phyloP scores from a whole-genome alignment of 2,329 filamentous ascomycete genomes.

The Pseudodiploospora longispora region DNA sequence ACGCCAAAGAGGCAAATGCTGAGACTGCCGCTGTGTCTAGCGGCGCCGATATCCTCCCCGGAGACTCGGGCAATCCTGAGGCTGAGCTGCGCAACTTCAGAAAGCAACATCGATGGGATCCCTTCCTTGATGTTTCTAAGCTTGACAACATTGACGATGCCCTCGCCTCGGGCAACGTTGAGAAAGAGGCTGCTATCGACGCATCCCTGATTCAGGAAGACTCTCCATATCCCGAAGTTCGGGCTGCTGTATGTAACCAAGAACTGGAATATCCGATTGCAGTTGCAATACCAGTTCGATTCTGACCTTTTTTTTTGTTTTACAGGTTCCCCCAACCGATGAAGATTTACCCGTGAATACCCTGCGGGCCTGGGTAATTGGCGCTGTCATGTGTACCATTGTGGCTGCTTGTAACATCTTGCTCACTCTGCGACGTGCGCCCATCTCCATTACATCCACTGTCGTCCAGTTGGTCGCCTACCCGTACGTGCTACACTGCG shows the following conservation, averaged over 20 bases:
- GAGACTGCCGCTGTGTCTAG: slow-evolving; percentile 12
- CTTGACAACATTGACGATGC: slow-evolving; percentile 43
- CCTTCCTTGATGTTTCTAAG: slow-evolving; percentile 45
- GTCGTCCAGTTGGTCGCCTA: slow-evolving; percentile 49
- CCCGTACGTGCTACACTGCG: slow-evolving; percentile 23
- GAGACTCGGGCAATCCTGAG: slow-evolving; percentile 12
- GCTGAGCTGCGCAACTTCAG: slow-evolving; percentile 34
- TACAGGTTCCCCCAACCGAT: slow-evolving; percentile 30
- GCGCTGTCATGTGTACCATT: slow-evolving; percentile 48
- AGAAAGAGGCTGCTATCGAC: slow-evolving; percentile 37
- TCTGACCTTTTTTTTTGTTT: background rate
- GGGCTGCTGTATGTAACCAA: slow-evolving; percentile 12
- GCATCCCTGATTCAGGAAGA: slow-evolving; percentile 42
- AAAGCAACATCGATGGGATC: slow-evolving; percentile 47
- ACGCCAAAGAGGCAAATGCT: slow-evolving; percentile 1
- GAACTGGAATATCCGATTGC: background rate
- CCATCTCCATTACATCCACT: slow-evolving; percentile 43
- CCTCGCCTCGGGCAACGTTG: slow-evolving; percentile 34
- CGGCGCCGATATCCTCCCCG: slow-evolving; percentile 13
- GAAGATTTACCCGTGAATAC: slow-evolving; percentile 49
- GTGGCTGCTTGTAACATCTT: slow-evolving; percentile 50
- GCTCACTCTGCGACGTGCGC: slow-evolving; percentile 40
- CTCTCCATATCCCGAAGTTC: slow-evolving; percentile 29
- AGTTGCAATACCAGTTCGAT: background rate
- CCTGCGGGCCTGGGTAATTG: slow-evolving; percentile 52